Evolutionary conservation across 2,329 filamentous ascomycete genomes (phyloP).

Genomic region (Fusarium burgessii): DNA sequence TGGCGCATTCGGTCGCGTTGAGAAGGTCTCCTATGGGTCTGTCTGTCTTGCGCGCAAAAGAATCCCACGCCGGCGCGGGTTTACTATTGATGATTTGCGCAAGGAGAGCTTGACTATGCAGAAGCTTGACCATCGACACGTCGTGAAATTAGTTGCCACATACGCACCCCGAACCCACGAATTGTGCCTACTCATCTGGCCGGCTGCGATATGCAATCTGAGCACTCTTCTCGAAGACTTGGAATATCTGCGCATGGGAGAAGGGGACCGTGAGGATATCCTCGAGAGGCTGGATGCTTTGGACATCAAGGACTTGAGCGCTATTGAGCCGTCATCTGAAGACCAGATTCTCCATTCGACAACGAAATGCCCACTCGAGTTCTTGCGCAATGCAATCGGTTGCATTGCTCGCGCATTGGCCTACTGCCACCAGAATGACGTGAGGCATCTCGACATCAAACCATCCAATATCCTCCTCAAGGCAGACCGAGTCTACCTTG

Average conservation of each 20-base stretch:
- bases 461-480: slow-evolving; percentile 61
- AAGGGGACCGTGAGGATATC: slow-evolving; percentile 57
- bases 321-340: slow-evolving; percentile 48
- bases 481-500: slow-evolving; percentile 59
- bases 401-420: slow-evolving; percentile 59
- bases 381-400: slow-evolving; percentile 57
- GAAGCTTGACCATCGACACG: slow-evolving; percentile 60
- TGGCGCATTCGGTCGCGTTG: slow-evolving; percentile 59
- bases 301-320: slow-evolving; percentile 53
- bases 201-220: slow-evolving; percentile 61
- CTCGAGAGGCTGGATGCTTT: slow-evolving; percentile 54
- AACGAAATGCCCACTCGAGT: slow-evolving; percentile 54
- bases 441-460: slow-evolving; percentile 62
- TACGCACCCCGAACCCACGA: slow-evolving; percentile 57
- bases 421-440: slow-evolving; percentile 56
- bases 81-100: slow-evolving; percentile 56
- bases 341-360: slow-evolving; percentile 37
- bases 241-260: slow-evolving; percentile 53
- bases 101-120: slow-evolving; percentile 62
- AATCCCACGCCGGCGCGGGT: slow-evolving; percentile 52
- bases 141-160: slow-evolving; percentile 61
- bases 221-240: slow-evolving; percentile 58
- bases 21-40: slow-evolving; percentile 56
- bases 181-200: slow-evolving; percentile 61
- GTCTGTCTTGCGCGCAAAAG: slow-evolving; percentile 61